Evolutionary conservation across 2,329 filamentous ascomycete species (phyloP).

Genomic region (Neonectria magnoliae): DNA sequence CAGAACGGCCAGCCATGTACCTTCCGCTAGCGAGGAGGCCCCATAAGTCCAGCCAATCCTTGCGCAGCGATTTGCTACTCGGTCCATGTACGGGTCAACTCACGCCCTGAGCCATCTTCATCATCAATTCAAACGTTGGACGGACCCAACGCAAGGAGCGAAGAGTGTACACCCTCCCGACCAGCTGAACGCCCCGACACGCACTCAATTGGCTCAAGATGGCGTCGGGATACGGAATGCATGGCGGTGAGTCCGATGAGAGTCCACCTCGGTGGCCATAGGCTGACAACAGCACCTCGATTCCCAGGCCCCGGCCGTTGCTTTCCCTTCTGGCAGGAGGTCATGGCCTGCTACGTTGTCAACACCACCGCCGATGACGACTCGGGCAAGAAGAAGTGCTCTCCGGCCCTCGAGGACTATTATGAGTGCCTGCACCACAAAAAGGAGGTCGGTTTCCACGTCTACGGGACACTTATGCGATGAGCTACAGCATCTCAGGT

Average conservation of each 20-base stretch:
- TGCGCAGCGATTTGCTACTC: conserved; percentile 39
- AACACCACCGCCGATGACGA: conserved; percentile 84
- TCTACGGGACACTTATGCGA: neutral
- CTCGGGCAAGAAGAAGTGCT: conserved; percentile 88
- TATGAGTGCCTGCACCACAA: conserved; percentile 98
- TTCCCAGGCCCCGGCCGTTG: conserved; percentile 75
- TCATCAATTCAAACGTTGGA: conserved; percentile 36
- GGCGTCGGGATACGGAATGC: conserved; percentile 85
- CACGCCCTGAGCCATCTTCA: conserved; percentile 35
- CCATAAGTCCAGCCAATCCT: conserved; percentile 35
- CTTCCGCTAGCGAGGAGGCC: conserved; percentile 7
- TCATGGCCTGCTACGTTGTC: conserved; percentile 97
- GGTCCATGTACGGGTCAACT: conserved; percentile 42
- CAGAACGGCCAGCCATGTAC: conserved; percentile 7
- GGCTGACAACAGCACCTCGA: conserved; percentile 37
- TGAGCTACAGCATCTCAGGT: neutral
- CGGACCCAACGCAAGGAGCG: conserved; percentile 38
- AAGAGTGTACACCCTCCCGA: conserved; percentile 30
- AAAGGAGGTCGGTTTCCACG: conserved; percentile 81
- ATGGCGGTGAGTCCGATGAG: conserved; percentile 70
- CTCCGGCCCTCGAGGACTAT: conserved; percentile 90
- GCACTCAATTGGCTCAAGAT: conserved; percentile 59
- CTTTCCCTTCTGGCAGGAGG: conserved; percentile 99
- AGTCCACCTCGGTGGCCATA: conserved; percentile 6
- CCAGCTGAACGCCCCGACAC: conserved; percentile 39